phyloP scores from a whole-genome alignment of 2,329 filamentous ascomycete species.

The Colletotrichum spaethianum region DNA sequence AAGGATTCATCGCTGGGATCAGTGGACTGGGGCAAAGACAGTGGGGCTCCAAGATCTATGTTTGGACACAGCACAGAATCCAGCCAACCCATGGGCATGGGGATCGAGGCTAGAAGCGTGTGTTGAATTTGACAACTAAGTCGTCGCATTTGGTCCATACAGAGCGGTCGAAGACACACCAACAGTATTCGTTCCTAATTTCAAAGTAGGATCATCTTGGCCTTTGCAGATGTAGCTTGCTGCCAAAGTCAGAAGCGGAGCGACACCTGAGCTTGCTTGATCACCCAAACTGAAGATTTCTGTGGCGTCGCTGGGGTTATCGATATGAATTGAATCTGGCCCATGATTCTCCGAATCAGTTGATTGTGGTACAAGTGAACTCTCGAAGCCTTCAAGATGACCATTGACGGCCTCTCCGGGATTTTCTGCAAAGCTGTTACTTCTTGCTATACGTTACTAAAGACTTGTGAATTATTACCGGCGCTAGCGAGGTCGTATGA shows the following conservation, averaged over 20 bases:
- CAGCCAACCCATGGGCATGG: conserved; percentile 3
- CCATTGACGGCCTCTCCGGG: too few relatives aligned
- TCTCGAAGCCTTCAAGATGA: too few relatives aligned
- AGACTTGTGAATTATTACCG: background rate
- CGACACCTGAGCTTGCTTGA: too few relatives aligned
- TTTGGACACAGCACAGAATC: background rate
- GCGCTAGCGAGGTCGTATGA: fast-evolving
- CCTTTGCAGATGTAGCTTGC: fast-evolving
- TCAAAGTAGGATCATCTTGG: background rate
- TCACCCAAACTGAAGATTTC: background rate
- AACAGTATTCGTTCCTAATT: fast-evolving
- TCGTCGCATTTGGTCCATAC: background rate
- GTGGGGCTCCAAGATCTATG: background rate
- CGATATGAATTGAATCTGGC: too few relatives aligned
- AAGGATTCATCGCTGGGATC: background rate
- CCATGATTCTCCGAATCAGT: background rate
- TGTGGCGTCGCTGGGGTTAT: background rate
- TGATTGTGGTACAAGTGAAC: too few relatives aligned
- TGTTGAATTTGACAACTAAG: conserved; percentile 12
- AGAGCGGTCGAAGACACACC: fast-evolving
- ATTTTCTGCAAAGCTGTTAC: background rate
- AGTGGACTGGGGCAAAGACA: too few relatives aligned
- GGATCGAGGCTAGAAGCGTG: background rate
- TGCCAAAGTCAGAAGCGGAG: background rate
- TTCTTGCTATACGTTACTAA: too few relatives aligned